Base-by-base conservation (phyloP, 345 rosid species). In the Gossypium arboreum region DNA sequence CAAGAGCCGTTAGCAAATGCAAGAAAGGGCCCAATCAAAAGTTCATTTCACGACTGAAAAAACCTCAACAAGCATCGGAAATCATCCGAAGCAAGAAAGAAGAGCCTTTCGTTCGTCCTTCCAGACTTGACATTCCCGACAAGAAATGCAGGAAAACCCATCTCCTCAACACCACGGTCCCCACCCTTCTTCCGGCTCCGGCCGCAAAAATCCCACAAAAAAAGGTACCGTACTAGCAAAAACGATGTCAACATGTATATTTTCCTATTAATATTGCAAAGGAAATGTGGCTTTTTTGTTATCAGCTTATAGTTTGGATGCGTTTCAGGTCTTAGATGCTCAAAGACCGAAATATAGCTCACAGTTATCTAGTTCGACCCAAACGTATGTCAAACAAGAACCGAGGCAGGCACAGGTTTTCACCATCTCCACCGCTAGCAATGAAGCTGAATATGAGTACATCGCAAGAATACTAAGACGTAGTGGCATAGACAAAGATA, bases 281-380 rank as follows among this genome's bases (percentile, higher is more conserved):
- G 20, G 44, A 41, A 54, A 7, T 66, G 10, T 17, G 41, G 48
- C 29, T 20, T 1, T 48, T 15, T 44, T 39, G 13, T 47, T 12
- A 54, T 65, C 52, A 25, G 15, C 9, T 62, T 56, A 34, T 43
- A 55, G 57, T 75, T 52, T 63, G 18, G 4, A 16, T 47, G 56
- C 22, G 4, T 67, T 56, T 22, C 55, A 66, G 73, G 73, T 56
- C 34, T 24, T 60, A 67, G 73, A 73, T 18, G 75, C 75, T 78
- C 86, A 84, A 73, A 76, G 76, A 79, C 80, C 89, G 48, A 84
- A 82, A 84, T 84, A 79, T 69, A 68, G 84, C 84, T 56, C 88
- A 80, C 88, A 83, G 84, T 75, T 83, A 75, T 84, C 89, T 86
- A 82, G 87, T 83, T 78, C 78, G 86, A 84, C 86, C 90, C 92